These are phyloP conservation scores for Funneliformis mosseae DNA, from an alignment of 192 early-diverging fungal species.

Conservation along the genomic window DNA sequence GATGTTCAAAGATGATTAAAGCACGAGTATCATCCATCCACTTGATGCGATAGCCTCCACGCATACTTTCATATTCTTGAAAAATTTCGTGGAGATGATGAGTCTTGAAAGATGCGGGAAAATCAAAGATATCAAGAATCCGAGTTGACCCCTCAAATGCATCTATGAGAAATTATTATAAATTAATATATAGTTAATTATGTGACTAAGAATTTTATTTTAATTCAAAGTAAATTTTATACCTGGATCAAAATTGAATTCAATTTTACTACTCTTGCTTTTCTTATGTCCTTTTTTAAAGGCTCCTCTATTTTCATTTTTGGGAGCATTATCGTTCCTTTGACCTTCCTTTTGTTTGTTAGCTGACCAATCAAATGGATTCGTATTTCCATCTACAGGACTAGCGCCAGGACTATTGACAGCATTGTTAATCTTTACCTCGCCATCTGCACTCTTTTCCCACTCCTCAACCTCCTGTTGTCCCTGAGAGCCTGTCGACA, in stretches of 20 bases:
- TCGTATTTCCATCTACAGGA: not conserved
- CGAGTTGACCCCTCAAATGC: conserved; percentile 44
- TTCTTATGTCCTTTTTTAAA: conserved; percentile 36
- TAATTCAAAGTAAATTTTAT: not conserved
- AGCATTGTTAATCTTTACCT: not conserved
- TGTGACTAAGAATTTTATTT: not conserved
- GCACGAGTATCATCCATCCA: conserved; percentile 75
- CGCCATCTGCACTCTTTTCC: conserved; percentile 18
- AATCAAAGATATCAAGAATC: conserved; percentile 60
- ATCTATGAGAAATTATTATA: conserved; percentile 10
- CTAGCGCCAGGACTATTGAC: not conserved
- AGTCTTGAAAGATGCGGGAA: conserved; percentile 69
- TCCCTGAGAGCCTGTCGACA: not conserved
- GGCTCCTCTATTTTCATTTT: conserved; percentile 1
- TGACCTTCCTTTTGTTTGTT: conserved; percentile 14
- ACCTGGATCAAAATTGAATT: conserved; percentile 38
- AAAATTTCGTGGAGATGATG: conserved; percentile 71
- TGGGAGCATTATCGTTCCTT: not conserved
- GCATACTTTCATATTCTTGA: conserved; percentile 56
- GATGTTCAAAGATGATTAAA: conserved; percentile 68
- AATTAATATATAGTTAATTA: not conserved
- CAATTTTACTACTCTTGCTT: conserved; percentile 35
- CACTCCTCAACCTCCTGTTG: conserved; percentile 27
- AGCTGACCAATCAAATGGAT: conserved; percentile 1
- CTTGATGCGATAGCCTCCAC: conserved; percentile 71